Conservation (phyloP, 129 eudicot genomes). For the Arctium minus region DNA sequence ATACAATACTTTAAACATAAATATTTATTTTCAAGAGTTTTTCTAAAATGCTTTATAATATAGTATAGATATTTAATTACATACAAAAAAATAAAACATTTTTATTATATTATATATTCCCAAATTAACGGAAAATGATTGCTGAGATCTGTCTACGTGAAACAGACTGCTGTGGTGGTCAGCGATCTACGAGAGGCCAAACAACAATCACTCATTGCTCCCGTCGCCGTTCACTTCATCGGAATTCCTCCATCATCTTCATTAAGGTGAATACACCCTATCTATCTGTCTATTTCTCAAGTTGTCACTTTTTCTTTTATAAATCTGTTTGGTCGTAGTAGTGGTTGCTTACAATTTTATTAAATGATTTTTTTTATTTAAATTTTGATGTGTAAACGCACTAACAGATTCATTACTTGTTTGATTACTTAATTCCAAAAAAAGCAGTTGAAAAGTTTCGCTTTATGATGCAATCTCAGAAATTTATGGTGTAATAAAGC, state of each 20-base stretch:
- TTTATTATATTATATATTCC: too few relatives aligned
- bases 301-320: not conserved
- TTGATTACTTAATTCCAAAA: not conserved
- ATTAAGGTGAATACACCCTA: not conserved
- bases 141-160: too few relatives aligned
- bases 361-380: not conserved
- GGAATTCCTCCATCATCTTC: not conserved
- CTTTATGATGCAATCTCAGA: constrained; percentile 25
- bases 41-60: too few relatives aligned
- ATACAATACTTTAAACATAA: too few relatives aligned
- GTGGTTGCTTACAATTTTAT: not conserved
- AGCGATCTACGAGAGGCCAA: too few relatives aligned
- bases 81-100: too few relatives aligned
- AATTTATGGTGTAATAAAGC: too few relatives aligned
- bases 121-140: too few relatives aligned
- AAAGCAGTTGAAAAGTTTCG: constrained; percentile 5
- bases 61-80: too few relatives aligned
- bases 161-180: too few relatives aligned
- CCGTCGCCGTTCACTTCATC: not conserved
- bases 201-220: not conserved
- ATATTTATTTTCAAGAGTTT: too few relatives aligned
- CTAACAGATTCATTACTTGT: not conserved
- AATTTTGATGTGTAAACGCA: not conserved
- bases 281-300: too few relatives aligned
- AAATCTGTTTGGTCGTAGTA: not conserved